Evolutionary conservation across 176 grass and related monocot genomes (phyloP), one percentile per base, ranked within the genome.

Genomic region (Zea luxurians): DNA sequence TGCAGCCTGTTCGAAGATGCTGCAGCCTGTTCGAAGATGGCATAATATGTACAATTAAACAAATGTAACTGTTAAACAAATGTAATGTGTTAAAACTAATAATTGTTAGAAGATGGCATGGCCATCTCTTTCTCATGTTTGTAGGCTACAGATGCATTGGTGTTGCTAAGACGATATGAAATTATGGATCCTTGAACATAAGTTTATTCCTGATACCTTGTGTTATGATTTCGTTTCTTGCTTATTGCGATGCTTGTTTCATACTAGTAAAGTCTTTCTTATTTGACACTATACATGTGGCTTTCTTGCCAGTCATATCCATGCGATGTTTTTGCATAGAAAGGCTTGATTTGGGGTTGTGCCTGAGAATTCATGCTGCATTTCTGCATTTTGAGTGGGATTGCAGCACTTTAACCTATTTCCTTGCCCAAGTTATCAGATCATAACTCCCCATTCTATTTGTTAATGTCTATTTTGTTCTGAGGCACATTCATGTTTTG

Each of bases 221-320:
- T 70, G 48, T 36, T 81, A 50, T 49, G 37, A 45, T 44, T 81
- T 60, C 61, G 8, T 81, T 62, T 62, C 20, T 70, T 46, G 4
- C 55, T 68, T 4, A 45, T 27, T 21, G 59, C 48, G 68, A 41
- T 36, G 48, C 48, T 40, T 82, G 40, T 77, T 71, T 48, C 1
- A 7, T 1, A 43, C 61, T 67, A 52, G 1, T 66, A 49, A 64
- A 67, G 48, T 50, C 10, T 3, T 45, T 46, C 6, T n/a, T 35
- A 79, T 71, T 63, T 79, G 59, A 61, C 21, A 35, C 3, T 63
- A 84, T 38, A 18, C 77, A 49, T 78, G 64, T 72, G 27, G 48
- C 48, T 48, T 34, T 70, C 27, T 34, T 45, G 45, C 12, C 77
- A 35, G 12, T 38, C 61, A 77, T 52, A 21, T 27, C 6, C 79